Conservation (phyloP, 192 early-diverging fungal genomes). For the Chytriomyces hyalinus region DNA sequence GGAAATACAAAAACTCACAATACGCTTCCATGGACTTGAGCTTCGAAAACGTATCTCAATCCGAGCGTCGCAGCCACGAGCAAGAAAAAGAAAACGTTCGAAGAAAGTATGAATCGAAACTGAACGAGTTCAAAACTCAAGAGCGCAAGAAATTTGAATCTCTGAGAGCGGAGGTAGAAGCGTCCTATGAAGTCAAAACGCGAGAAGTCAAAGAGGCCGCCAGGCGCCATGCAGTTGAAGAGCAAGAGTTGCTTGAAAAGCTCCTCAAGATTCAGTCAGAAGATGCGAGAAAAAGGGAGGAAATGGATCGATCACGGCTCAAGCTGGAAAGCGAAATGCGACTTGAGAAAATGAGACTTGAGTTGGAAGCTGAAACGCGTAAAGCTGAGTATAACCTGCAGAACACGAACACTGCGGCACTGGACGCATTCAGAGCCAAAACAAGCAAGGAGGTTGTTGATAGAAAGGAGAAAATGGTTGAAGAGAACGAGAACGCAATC, state of each 20-base stretch:
- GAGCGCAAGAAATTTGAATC: conserved; percentile 18
- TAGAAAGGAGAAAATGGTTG: conserved; percentile 2
- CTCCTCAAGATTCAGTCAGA: not conserved
- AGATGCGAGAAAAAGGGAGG: conserved; percentile 1
- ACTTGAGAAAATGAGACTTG: not conserved
- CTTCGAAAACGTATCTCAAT: conserved; percentile 13
- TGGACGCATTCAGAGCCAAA: conserved; percentile 7
- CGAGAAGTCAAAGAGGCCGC: conserved; percentile 13
- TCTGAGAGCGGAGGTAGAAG: conserved; percentile 7
- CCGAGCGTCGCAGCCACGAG: conserved; percentile 19
- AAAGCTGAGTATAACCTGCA: conserved; percentile 16
- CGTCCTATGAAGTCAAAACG: conserved; percentile 5
- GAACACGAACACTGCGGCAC: not conserved
- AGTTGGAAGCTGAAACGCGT: not conserved
- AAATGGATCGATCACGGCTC: conserved; percentile 4
- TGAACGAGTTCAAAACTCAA: conserved; percentile 8
- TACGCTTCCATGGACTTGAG: conserved; percentile 2
- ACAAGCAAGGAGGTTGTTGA: conserved; percentile 3
- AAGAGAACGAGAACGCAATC: conserved; percentile 2
- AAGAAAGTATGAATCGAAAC: conserved; percentile 4
- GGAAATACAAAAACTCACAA: conserved; percentile 14
- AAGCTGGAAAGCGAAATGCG: not conserved
- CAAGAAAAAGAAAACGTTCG: conserved; percentile 17
- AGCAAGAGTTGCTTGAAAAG: conserved; percentile 1
- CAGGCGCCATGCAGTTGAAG: not conserved